These are phyloP conservation scores for Vitis hybrid DNA, from an alignment of 177 flowering plant genomes.

Conservation along the genomic window DNA sequence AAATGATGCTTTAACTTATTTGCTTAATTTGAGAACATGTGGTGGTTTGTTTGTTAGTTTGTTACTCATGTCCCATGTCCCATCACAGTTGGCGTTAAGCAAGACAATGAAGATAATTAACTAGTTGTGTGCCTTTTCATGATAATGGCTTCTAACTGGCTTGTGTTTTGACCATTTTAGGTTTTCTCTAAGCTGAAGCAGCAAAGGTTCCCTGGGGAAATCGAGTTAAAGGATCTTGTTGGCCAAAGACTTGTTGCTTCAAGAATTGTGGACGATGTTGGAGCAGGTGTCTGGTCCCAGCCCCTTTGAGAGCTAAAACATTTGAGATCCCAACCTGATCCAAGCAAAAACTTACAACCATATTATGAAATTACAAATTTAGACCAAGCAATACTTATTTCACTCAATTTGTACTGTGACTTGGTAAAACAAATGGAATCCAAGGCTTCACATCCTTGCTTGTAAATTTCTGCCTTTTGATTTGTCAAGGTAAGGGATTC, in stretches of 20 bases:
- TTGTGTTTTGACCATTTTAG: conserved; percentile 27
- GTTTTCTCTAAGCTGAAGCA: conserved; percentile 78
- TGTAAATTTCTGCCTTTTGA: too few species aligned
- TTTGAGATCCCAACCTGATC: not conserved
- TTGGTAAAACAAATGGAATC: too few species aligned
- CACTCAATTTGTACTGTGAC: too few species aligned
- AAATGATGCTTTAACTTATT: not conserved
- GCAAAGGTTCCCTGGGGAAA: conserved; percentile 74
- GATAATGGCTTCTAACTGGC: not conserved
- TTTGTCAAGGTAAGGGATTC: too few species aligned
- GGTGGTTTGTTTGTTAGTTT: too few species aligned
- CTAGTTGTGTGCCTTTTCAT: not conserved
- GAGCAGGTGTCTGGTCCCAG: conserved; percentile 38
- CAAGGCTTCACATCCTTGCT: too few species aligned
- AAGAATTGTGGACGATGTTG: conserved; percentile 34
- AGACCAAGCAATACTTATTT: not conserved
- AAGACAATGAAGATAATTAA: not conserved
- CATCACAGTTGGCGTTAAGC: too few species aligned
- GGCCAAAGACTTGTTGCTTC: conserved; percentile 39
- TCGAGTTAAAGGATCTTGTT: conserved; percentile 72
- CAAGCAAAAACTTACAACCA: not conserved
- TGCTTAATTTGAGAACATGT: too few species aligned
- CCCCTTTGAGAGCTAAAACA: not conserved
- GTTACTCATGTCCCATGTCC: too few species aligned
- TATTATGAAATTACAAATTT: too few species aligned